Percentiles rank a stretch among this genome's conserved stretches.
Conservation (phyloP, 2,329 filamentous ascomycete species). For the Mycosphaerella arachidis region DNA sequence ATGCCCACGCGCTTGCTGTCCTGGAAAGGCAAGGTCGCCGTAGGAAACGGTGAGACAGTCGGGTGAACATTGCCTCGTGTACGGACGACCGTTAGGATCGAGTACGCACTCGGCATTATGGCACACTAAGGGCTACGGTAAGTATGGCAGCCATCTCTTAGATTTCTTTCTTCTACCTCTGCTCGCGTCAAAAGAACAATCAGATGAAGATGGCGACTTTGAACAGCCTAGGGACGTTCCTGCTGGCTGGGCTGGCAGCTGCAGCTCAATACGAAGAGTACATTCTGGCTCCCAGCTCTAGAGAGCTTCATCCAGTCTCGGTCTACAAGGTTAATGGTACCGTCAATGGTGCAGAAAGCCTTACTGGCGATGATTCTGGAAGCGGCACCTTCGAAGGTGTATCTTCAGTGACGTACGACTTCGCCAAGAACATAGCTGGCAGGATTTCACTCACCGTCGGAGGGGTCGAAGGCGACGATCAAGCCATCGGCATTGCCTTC, state of each 20-base stretch:
- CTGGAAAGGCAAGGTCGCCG: neutral
- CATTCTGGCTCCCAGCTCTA: slow-evolving; percentile 39
- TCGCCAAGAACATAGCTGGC: slow-evolving; percentile 41
- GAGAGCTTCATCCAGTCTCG: slow-evolving; percentile 34
- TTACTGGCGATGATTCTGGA: slow-evolving; percentile 29
- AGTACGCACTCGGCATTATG: neutral
- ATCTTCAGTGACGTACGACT: slow-evolving; percentile 41
- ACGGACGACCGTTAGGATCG: too few species aligned
- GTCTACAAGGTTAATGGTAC: slow-evolving; percentile 41
- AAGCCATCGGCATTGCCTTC: slow-evolving; percentile 42
- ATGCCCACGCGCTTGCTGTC: too few species aligned
- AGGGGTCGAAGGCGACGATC: slow-evolving; percentile 28
- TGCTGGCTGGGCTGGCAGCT: slow-evolving; percentile 4
- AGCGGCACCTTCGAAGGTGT: slow-evolving; percentile 34
- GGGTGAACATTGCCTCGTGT: neutral
- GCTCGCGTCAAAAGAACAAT: neutral
- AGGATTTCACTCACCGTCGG: slow-evolving; percentile 36
- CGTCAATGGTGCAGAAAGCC: slow-evolving; percentile 33
- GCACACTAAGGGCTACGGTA: neutral
- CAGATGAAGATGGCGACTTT: neutral
- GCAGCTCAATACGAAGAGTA: slow-evolving; percentile 37
- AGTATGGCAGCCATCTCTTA: neutral
- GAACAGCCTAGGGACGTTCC: neutral
- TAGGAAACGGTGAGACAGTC: neutral
- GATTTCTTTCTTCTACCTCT: neutral